Evolutionary conservation across 106 monocot genomes (phyloP), one percentile per base, ranked within the genome.

Genomic region (Cymbidium sinense): DNA sequence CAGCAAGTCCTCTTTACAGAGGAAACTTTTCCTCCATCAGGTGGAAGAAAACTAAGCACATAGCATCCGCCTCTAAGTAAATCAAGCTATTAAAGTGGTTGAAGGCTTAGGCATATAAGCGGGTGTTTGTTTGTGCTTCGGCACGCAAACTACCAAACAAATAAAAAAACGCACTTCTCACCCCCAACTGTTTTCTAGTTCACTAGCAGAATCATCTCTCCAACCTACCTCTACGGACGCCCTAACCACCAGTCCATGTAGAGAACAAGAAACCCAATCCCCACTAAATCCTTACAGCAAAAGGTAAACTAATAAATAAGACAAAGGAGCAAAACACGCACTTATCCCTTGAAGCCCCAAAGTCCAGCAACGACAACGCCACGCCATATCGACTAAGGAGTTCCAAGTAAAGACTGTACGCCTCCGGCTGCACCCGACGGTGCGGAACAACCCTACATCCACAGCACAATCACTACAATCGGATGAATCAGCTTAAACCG

Each of bases 391-490:
- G 77, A 51, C 61, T 83, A 65, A 93, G 9, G 0, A 93, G 85
- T 61, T 92, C 92, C 50, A 92, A 87, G 64, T 93, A 93, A 17
- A 92, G 82, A 70, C 89, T 80, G 69, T 92, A 92, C 25, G 92
- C 92, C 84, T 89, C 92, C 35, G 92, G 89, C 77, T 93, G 84
- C 39, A 9, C 79, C 67, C 51, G 77, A 35, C 85, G 81, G 29
- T 85, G 50, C 15, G 89, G 92, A 33, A 93, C 58, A 71, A 87
- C 87, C 82, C 92, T 89, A 52, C 31, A 64, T 64, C 27, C 21
- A 55, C 43, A 41, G 54, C 43, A 25, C 55, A 2, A 23, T 30
- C 25, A 54, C 11, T 35, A 23, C 21, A 54, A 84, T 51, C 5
- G 3, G 18, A 20, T 10, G 18, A 64, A 9, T 2, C 23, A 35